phyloP scores from a whole-genome alignment of 805 yeast species.

The Saccharomycopsis babjevae region DNA sequence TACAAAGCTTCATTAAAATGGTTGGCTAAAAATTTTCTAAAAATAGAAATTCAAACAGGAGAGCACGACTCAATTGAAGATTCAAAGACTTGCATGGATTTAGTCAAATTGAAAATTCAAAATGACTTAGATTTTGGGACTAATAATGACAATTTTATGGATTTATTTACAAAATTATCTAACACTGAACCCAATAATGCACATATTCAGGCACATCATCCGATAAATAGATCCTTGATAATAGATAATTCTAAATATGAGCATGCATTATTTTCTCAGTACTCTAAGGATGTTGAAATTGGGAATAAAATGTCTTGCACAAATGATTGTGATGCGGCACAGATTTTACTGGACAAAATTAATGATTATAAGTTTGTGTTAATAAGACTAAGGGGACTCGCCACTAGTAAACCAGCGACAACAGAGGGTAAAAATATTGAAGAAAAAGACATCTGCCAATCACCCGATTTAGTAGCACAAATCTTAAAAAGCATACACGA shows the following conservation, averaged over 20 bases:
- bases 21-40: constrained; percentile 49
- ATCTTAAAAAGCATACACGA: constrained; percentile 33
- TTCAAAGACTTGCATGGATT: constrained; percentile 66
- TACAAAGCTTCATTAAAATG: constrained; percentile 67
- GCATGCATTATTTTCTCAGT: constrained; percentile 21
- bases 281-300: constrained; percentile 22
- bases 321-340: constrained; percentile 52
- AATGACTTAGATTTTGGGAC: constrained; percentile 63
- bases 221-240: constrained; percentile 22
- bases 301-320: constrained; percentile 34
- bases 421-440: constrained; percentile 8
- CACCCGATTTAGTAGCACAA: background rate
- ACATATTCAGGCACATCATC: background rate
- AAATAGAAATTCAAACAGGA: constrained; percentile 51
- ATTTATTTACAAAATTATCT: constrained; percentile 29
- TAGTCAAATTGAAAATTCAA: constrained; percentile 56
- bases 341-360: constrained; percentile 29
- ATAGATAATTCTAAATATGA: constrained; percentile 25
- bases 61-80: constrained; percentile 81
- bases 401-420: constrained; percentile 18
- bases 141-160: constrained; percentile 28
- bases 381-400: constrained; percentile 34
- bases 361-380: constrained; percentile 39
- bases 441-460: background rate
- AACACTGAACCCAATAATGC: background rate